Evolutionary conservation across 2,329 filamentous ascomycete genomes (phyloP).

Genomic region (Hirsutella minnesotensis): DNA sequence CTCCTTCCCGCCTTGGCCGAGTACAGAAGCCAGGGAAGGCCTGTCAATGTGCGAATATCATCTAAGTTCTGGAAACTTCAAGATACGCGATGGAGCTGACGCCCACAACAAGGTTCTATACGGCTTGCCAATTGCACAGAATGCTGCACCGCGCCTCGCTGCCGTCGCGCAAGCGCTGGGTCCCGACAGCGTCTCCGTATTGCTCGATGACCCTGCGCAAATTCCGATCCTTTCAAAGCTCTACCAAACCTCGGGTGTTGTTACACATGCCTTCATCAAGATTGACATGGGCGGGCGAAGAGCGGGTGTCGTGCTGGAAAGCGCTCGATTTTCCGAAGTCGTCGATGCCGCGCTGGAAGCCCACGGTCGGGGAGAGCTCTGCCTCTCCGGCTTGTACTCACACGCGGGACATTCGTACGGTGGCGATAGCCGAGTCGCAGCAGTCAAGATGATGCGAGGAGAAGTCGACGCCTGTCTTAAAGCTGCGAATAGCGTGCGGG

Average conservation of each 20-base stretch:
- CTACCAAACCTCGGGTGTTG: conserved; percentile 27
- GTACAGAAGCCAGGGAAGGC: conserved; percentile 38
- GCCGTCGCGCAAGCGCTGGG: conserved; percentile 43
- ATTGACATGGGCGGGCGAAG: conserved; percentile 63
- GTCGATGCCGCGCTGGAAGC: conserved; percentile 23
- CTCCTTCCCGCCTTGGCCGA: conserved; percentile 48
- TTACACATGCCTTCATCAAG: conserved; percentile 54
- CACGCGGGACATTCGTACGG: conserved; percentile 65
- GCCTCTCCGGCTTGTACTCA: conserved; percentile 55
- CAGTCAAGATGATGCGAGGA: conserved; percentile 16
- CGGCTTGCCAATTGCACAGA: conserved; percentile 55
- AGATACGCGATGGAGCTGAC: neutral
- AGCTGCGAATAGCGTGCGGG: conserved; percentile 11
- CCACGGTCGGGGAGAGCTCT: conserved; percentile 14
- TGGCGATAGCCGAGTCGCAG: conserved; percentile 17
- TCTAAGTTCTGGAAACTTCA: neutral
- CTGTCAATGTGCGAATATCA: conserved; percentile 43
- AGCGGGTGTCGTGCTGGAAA: conserved; percentile 48
- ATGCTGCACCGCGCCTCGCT: conserved; percentile 47
- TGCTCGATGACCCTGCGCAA: conserved; percentile 59
- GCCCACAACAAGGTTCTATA: conserved; percentile 52
- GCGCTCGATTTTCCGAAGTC: conserved; percentile 34
- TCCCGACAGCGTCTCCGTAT: conserved; percentile 43
- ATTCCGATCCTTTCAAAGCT: conserved; percentile 34
- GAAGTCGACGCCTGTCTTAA: conserved; percentile 18